Percentiles rank a stretch among this genome's conserved stretches.
Conservation (phyloP, 2,329 filamentous ascomycete genomes). For the Beauveria bassiana region DNA sequence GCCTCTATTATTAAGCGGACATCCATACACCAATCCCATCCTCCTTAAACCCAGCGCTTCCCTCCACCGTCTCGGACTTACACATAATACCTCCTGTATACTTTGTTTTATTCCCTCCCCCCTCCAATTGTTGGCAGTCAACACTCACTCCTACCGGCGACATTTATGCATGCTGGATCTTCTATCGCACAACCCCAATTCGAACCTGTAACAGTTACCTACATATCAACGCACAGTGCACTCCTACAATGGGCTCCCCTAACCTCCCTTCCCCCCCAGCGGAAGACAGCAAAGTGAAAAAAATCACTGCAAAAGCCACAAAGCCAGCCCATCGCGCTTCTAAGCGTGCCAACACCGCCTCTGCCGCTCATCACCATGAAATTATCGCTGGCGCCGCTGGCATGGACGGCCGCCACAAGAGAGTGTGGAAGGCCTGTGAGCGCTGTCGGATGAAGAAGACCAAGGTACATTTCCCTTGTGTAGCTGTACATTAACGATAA, state of each 20-base stretch:
- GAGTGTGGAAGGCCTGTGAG: slow-evolving; percentile 61
- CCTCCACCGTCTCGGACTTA: slow-evolving; percentile 6
- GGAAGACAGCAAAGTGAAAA: slow-evolving; percentile 36
- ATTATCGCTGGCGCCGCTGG: slow-evolving; percentile 25
- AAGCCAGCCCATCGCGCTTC: slow-evolving; percentile 44
- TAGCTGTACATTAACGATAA: background rate
- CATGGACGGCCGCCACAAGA: slow-evolving; percentile 52
- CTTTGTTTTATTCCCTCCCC: background rate
- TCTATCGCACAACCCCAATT: background rate
- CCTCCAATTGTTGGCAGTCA: background rate
- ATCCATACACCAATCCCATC: background rate
- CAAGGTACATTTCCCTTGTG: slow-evolving; percentile 38
- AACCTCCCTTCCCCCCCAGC: slow-evolving; percentile 46
- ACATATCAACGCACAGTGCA: background rate
- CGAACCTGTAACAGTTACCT: background rate
- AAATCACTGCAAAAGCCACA: slow-evolving; percentile 33
- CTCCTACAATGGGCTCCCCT: slow-evolving; percentile 37
- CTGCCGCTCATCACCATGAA: slow-evolving; percentile 30
- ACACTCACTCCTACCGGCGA: background rate
- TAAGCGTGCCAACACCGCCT: slow-evolving; percentile 38
- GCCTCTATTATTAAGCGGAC: slow-evolving; percentile 11
- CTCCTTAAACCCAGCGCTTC: slow-evolving; percentile 7
- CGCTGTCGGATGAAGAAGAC: slow-evolving; percentile 64
- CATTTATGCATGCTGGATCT: background rate
- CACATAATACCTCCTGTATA: slow-evolving; percentile 1